Conservation (phyloP, 805 yeast genomes). For the Candida khao-thaluensis region DNA sequence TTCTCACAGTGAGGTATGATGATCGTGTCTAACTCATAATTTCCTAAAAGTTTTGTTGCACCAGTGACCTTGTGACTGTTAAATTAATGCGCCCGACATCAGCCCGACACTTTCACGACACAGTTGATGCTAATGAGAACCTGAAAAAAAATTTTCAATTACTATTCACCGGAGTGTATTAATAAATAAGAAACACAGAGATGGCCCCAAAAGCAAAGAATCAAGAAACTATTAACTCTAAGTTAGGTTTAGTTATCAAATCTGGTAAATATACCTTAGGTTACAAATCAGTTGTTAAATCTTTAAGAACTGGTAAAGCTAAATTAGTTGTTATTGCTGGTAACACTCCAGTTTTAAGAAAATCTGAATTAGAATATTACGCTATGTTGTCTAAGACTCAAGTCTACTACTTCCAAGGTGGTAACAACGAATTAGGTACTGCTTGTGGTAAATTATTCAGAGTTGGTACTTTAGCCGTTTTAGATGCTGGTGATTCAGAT, state of each 20-base stretch:
- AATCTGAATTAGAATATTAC: constrained; percentile 99
- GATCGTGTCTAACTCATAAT: constrained; percentile 2
- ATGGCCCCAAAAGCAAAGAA: constrained; percentile 93
- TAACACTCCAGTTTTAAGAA: constrained; percentile 99
- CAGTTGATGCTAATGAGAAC: background rate
- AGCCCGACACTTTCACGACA: background rate
- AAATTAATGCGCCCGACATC: background rate
- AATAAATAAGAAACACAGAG: constrained; percentile 8
- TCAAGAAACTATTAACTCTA: constrained; percentile 95
- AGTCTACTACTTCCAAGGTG: constrained; percentile 99
- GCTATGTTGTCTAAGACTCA: constrained; percentile 99
- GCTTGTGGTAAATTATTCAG: constrained; percentile 99
- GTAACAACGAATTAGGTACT: constrained; percentile 99
- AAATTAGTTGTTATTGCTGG: constrained; percentile 97
- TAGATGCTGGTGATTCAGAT: constrained; percentile 99
- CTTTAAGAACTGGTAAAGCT: constrained; percentile 98
- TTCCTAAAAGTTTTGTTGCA: background rate
- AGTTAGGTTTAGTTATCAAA: constrained; percentile 96
- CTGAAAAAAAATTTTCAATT: constrained; percentile 5
- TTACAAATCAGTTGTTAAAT: constrained; percentile 97
- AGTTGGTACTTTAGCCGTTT: constrained; percentile 94
- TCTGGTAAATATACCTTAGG: constrained; percentile 99
- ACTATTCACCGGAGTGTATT: constrained; percentile 79
- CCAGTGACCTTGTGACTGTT: constrained; percentile 4
- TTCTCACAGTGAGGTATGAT: constrained; percentile 2